These are phyloP conservation scores for Rhododendron vialii DNA, from an alignment of 148 eudicot genomes.

Conservation along the genomic window DNA sequence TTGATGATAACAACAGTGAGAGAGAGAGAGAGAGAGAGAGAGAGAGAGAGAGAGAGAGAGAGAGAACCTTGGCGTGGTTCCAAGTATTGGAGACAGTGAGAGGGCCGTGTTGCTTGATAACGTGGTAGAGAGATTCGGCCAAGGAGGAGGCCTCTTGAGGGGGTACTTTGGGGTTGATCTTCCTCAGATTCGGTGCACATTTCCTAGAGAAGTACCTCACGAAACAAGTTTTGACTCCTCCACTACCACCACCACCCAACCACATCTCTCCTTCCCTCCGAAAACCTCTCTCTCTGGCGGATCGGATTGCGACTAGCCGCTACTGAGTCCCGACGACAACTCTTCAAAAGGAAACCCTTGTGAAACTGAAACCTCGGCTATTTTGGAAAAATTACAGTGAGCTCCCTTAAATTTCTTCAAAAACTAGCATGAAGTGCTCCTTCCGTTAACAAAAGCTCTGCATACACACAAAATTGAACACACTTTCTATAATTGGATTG, in stretches of 20 bases:
- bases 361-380: not conserved
- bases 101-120: slow-evolving; percentile 39
- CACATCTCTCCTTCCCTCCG: slow-evolving; percentile 13
- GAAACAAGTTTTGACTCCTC: slow-evolving; percentile 2
- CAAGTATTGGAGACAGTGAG: slow-evolving; percentile 37
- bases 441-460: too few relatives aligned
- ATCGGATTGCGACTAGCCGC: not conserved
- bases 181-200: slow-evolving; percentile 34
- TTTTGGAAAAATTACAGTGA: not conserved
- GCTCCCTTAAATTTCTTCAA: not conserved
- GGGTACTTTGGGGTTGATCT: slow-evolving; percentile 41
- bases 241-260: slow-evolving; percentile 14
- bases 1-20: not conserved
- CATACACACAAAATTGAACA: too few relatives aligned
- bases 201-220: slow-evolving; percentile 22
- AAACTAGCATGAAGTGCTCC: not conserved
- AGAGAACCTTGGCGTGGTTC: slow-evolving; percentile 33
- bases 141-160: slow-evolving; percentile 32
- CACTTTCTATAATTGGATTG: too few relatives aligned
- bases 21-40: not conserved
- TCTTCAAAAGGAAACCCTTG: not conserved
- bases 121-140: slow-evolving; percentile 27
- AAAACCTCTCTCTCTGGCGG: not conserved
- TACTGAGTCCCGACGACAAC: not conserved
- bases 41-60: not conserved